Percentiles rank a stretch among this genome's conserved stretches.
phyloP scores from a whole-genome alignment of 2,329 filamentous ascomycete species.

The Tolypocladium inflatum region DNA sequence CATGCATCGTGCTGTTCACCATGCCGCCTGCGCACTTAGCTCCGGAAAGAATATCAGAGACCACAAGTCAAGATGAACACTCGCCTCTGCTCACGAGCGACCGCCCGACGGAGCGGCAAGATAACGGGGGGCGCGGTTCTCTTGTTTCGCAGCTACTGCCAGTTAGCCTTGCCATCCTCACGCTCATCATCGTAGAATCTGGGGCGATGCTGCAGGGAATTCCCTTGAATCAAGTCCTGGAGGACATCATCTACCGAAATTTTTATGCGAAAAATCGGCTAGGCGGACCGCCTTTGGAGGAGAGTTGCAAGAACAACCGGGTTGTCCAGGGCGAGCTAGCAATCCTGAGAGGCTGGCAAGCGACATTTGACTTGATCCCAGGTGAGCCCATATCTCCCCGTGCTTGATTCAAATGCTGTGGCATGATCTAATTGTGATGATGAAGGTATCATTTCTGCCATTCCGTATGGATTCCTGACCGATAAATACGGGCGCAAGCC shows the following conservation, averaged over 20 bases:
- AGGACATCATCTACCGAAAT: background rate
- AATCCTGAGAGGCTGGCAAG: background rate
- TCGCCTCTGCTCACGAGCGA: background rate
- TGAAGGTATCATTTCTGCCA: background rate
- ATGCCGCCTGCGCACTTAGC: background rate
- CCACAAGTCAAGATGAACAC: background rate
- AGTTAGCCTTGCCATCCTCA: background rate
- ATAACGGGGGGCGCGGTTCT: background rate
- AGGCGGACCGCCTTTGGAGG: background rate
- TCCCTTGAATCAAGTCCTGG: background rate
- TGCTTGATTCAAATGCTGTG: background rate
- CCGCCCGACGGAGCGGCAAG: background rate
- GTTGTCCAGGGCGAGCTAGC: background rate
- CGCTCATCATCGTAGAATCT: background rate
- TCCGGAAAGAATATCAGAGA: background rate
- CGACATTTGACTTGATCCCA: background rate
- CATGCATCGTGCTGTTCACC: background rate
- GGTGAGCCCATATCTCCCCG: background rate
- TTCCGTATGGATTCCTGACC: background rate
- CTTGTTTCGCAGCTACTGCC: background rate
- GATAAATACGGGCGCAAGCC: background rate
- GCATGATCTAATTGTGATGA: background rate
- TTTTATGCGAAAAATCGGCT: background rate
- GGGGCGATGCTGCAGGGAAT: background rate
- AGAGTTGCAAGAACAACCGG: background rate